Evolutionary conservation across 208 protist genomes (phyloP).

Genomic region (Leishmania braziliensis): DNA sequence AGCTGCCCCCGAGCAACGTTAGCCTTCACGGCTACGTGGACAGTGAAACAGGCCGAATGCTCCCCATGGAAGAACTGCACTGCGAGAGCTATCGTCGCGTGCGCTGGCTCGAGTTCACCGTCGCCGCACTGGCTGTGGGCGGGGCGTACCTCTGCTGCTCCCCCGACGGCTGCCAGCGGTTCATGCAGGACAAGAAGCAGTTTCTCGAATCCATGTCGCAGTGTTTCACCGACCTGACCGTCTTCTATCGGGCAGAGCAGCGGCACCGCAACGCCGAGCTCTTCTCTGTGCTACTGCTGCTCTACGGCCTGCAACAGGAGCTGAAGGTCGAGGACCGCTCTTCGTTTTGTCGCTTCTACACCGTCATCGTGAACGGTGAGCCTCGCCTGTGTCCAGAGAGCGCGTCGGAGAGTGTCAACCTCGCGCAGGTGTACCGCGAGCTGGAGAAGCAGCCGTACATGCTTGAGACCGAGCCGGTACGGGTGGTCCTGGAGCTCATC

Average conservation of each 20-base stretch:
- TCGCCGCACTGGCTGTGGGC: constrained; percentile 70
- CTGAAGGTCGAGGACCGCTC: constrained; percentile 78
- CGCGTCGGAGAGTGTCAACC: constrained; percentile 62
- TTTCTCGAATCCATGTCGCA: constrained; percentile 88
- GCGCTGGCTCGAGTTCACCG: constrained; percentile 84
- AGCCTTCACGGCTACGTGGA: constrained; percentile 33
- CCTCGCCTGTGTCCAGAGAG: constrained; percentile 41
- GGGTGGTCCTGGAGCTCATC: constrained; percentile 56
- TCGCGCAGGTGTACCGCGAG: constrained; percentile 76
- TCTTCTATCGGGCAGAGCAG: constrained; percentile 74
- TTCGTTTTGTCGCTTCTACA: constrained; percentile 58
- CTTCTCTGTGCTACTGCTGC: constrained; percentile 76
- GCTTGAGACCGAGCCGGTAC: constrained; percentile 59
- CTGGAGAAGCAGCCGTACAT: constrained; percentile 70
- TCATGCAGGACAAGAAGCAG: constrained; percentile 80
- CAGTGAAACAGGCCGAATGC: constrained; percentile 6
- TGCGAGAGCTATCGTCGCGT: constrained; percentile 55
- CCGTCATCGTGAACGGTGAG: constrained; percentile 27
- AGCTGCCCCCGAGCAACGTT: constrained; percentile 45
- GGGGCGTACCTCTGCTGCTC: constrained; percentile 72
- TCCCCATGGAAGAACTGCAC: constrained; percentile 18
- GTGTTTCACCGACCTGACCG: constrained; percentile 81
- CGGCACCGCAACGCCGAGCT: constrained; percentile 72
- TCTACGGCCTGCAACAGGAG: constrained; percentile 81
- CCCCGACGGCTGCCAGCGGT: constrained; percentile 52